phyloP scores from a whole-genome alignment of 352 stramenopile species.

The Globisporangium camurandrum region DNA sequence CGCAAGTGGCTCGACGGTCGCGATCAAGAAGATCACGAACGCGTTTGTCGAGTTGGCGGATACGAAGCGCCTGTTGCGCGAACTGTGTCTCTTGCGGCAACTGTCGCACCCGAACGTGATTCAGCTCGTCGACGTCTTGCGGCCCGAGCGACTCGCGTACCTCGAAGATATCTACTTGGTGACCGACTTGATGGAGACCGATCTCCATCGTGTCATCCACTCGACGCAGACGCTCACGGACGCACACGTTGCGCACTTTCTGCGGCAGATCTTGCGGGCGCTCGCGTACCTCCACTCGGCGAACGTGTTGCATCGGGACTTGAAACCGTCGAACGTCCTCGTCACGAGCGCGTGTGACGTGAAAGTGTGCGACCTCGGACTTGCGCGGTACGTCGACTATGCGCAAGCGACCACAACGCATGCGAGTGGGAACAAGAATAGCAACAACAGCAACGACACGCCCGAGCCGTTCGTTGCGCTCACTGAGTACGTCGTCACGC shows the following conservation, averaged over 20 bases:
- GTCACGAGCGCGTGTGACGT: constrained; percentile 95
- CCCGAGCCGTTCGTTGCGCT: constrained; percentile 43
- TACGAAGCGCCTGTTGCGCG: constrained; percentile 92
- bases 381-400: constrained; percentile 79
- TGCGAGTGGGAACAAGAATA: too few relatives aligned
- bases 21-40: constrained; percentile 93
- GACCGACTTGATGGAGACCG: constrained; percentile 94
- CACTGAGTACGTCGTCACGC: constrained; percentile 90
- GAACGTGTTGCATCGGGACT: constrained; percentile 94
- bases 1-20: constrained; percentile 80
- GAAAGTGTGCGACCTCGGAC: constrained; percentile 94
- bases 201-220: constrained; percentile 89
- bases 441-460: neutral
- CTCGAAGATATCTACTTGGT: constrained; percentile 97
- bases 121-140: constrained; percentile 89
- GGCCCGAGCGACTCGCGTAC: constrained; percentile 88
- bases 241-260: constrained; percentile 92
- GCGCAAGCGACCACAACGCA: constrained; percentile 40
- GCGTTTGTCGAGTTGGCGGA: constrained; percentile 72
- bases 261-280: constrained; percentile 94
- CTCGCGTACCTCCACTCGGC: constrained; percentile 97
- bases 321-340: constrained; percentile 96
- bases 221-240: constrained; percentile 88
- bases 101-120: constrained; percentile 91
- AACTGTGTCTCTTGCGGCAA: constrained; percentile 87